Conservation (phyloP, 306 rosid genomes). For the Lupinus albus region DNA sequence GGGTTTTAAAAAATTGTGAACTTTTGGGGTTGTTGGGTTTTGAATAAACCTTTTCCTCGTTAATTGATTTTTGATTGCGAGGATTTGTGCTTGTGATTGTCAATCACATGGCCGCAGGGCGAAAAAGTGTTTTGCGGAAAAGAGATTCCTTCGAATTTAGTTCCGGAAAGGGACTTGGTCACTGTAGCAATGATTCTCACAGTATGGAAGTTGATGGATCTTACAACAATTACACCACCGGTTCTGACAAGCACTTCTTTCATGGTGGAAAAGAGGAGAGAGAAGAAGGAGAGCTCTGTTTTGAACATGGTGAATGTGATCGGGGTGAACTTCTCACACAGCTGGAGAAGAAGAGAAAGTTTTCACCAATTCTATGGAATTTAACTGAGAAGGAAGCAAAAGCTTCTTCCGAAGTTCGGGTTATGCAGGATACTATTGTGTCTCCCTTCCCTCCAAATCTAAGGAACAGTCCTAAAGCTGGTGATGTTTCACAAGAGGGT, state of each 20-base stretch:
- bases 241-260: conserved; percentile 28
- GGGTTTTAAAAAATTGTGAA: conserved; percentile 45
- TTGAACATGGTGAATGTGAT: conserved; percentile 18
- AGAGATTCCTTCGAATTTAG: conserved; percentile 45
- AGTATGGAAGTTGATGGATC: conserved; percentile 21
- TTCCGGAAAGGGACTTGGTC: conserved; percentile 46
- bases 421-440: conserved; percentile 24
- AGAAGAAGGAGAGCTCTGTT: conserved; percentile 40
- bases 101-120: conserved; percentile 82
- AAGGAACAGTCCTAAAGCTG: background rate
- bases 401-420: conserved; percentile 39
- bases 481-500: conserved; percentile 20
- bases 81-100: conserved; percentile 64
- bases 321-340: conserved; percentile 38
- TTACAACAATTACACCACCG: conserved; percentile 11
- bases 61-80: conserved; percentile 55
- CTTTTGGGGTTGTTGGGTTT: conserved; percentile 31
- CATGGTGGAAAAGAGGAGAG: conserved; percentile 39
- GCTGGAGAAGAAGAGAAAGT: conserved; percentile 65
- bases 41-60: conserved; percentile 25
- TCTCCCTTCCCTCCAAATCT: conserved; percentile 17
- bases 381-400: conserved; percentile 50
- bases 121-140: conserved; percentile 55
- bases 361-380: conserved; percentile 69
- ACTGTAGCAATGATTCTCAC: conserved; percentile 34